Conservation (phyloP, 2,329 filamentous ascomycete genomes). For the Diplocarpon rosae region DNA sequence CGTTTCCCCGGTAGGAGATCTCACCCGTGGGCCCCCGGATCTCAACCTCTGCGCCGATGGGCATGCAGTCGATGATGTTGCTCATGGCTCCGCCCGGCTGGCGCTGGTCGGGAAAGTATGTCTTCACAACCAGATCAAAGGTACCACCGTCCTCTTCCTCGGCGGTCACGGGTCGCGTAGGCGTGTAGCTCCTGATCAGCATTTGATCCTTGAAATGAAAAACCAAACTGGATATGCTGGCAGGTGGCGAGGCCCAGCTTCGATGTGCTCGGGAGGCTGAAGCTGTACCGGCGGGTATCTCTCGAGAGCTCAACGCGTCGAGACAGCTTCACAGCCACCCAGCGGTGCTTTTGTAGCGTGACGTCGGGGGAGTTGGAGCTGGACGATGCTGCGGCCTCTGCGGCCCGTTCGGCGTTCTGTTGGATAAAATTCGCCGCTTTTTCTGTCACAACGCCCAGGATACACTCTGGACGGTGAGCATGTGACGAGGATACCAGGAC, state of each 20-base stretch:
- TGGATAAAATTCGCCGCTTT: not conserved
- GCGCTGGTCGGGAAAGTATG: constrained; percentile 36
- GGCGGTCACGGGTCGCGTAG: constrained; percentile 34
- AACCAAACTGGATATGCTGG: constrained; percentile 42
- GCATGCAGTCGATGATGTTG: constrained; percentile 41
- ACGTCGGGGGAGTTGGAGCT: not conserved
- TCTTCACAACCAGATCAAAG: constrained; percentile 40
- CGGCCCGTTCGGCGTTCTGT: not conserved
- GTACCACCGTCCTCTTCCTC: constrained; percentile 32
- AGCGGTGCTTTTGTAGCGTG: constrained; percentile 34
- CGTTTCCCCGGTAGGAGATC: constrained; percentile 37
- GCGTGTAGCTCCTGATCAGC: constrained; percentile 40
- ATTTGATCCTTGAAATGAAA: constrained; percentile 42
- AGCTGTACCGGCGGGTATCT: constrained; percentile 37
- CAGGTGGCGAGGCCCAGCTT: constrained; percentile 38
- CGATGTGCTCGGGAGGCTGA: constrained; percentile 31
- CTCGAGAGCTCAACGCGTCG: constrained; percentile 31
- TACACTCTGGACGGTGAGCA: not conserved
- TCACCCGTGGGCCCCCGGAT: constrained; percentile 40
- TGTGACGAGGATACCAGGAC: not conserved
- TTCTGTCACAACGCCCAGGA: not conserved
- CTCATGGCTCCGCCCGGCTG: constrained; percentile 43
- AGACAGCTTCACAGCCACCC: constrained; percentile 34
- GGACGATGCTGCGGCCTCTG: not conserved
- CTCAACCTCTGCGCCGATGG: constrained; percentile 37